Percentiles rank a stretch among this genome's conserved stretches.
phyloP scores from a whole-genome alignment of 2,329 filamentous ascomycete species.

The Phialophora verrucosa region DNA sequence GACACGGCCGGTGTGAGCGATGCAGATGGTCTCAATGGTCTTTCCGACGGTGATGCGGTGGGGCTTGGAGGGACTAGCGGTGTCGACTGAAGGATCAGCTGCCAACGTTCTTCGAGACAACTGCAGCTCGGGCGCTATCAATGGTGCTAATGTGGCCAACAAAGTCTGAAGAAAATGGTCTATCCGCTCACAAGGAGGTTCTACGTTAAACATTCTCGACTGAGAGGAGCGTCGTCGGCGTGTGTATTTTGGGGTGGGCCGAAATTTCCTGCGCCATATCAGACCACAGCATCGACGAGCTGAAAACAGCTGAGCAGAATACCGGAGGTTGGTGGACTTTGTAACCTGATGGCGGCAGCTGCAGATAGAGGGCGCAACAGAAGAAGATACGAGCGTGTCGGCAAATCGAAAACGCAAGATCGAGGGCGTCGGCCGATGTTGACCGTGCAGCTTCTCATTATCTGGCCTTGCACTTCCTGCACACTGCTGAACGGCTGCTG shows the following conservation, averaged over 20 bases:
- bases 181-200: not conserved
- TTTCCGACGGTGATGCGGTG: not conserved
- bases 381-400: not conserved
- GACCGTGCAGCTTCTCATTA: not conserved
- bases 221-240: not conserved
- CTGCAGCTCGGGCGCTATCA: not conserved
- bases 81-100: not conserved
- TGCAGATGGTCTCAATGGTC: constrained; percentile 10
- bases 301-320: not conserved
- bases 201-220: not conserved
- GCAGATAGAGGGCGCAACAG: not conserved
- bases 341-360: not conserved
- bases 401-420: not conserved
- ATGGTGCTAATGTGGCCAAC: not conserved
- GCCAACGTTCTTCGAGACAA: not conserved
- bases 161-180: not conserved
- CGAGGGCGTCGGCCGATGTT: not conserved
- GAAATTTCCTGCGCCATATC: not conserved
- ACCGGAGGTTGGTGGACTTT: not conserved
- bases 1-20: constrained; percentile 28
- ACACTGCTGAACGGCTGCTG: not conserved
- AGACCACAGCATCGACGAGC: not conserved
- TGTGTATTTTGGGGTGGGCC: not conserved
- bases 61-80: not conserved
- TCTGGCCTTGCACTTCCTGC: not conserved